Conservation (phyloP, 2,329 filamentous ascomycete species). For the Fusarium sp. region DNA sequence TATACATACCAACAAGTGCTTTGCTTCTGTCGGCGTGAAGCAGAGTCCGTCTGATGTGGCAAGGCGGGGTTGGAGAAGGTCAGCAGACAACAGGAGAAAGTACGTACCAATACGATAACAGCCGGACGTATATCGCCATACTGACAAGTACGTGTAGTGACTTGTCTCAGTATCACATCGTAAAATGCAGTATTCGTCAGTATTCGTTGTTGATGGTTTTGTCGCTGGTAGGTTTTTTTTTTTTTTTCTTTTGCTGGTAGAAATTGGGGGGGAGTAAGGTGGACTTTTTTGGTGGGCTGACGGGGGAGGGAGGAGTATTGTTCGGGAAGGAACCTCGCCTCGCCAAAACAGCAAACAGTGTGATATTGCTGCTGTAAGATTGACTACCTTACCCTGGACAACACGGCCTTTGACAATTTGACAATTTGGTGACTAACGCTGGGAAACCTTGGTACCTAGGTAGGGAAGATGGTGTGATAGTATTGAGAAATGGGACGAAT, state of each 20-base stretch:
- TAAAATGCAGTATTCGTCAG: neutral
- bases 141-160: neutral
- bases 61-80: conserved; percentile 25
- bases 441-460: too few relatives aligned
- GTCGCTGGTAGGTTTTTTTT: conserved; percentile 1
- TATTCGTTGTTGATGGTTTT: neutral
- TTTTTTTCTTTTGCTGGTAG: conserved; percentile 15
- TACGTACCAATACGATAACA: neutral
- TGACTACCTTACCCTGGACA: conserved; percentile 27
- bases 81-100: conserved; percentile 24
- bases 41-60: conserved; percentile 9
- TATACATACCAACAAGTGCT: neutral
- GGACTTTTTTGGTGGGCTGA: conserved; percentile 31
- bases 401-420: too few relatives aligned
- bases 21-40: conserved; percentile 13
- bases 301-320: neutral
- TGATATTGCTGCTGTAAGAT: neutral
- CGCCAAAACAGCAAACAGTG: neutral
- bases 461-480: neutral
- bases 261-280: conserved; percentile 27
- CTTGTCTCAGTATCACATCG: neutral
- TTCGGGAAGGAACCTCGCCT: conserved; percentile 30
- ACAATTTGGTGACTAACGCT: neutral
- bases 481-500: neutral
- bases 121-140: neutral